Conservation (phyloP, 75 land plant species). For the Chamaecyparis obtusa region DNA sequence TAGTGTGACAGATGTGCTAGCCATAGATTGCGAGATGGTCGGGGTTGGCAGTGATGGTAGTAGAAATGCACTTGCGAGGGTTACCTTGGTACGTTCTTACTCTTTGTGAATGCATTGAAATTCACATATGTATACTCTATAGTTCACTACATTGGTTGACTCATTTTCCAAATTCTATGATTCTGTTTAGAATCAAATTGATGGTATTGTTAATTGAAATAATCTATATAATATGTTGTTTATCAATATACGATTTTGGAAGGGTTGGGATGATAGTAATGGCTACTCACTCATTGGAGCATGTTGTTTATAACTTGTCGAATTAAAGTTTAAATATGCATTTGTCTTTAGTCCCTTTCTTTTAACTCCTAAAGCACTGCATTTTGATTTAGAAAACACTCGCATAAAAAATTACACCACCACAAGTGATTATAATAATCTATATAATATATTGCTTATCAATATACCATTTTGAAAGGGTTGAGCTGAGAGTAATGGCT, state of each 20-base stretch:
- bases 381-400: not conserved
- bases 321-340: not conserved
- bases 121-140: not conserved
- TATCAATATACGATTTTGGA: not conserved
- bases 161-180: not conserved
- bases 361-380: not conserved
- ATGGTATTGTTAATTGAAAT: not conserved
- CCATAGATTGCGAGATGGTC: constrained; percentile 99
- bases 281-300: not conserved
- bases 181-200: not conserved
- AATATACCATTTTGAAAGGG: not conserved
- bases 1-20: constrained; percentile 76
- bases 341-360: not conserved
- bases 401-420: not conserved
- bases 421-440: not conserved
- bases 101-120: not conserved
- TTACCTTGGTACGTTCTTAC: constrained; percentile 61
- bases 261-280: not conserved
- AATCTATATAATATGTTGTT: not conserved
- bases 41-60: constrained; percentile 81
- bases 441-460: not conserved
- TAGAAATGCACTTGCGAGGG: constrained; percentile 86
- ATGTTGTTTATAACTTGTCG: not conserved
- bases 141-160: not conserved
- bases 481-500: not conserved